Conservation (phyloP, 441 rosid species). For the Populus hybrid region DNA sequence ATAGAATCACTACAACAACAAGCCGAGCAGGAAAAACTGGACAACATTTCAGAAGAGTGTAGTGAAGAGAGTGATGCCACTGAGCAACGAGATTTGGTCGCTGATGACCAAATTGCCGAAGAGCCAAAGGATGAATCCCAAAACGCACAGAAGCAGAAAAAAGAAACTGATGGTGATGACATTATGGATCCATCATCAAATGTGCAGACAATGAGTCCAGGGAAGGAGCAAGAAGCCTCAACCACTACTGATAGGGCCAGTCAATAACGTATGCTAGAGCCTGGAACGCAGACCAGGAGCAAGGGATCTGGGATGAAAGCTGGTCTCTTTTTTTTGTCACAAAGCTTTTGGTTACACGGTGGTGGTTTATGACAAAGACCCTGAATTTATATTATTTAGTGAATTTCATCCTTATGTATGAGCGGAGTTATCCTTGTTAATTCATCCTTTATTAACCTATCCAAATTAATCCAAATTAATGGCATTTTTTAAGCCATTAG, state of each 20-base stretch:
- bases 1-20: constrained; percentile 41
- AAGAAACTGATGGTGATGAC: neutral
- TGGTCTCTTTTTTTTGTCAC: neutral
- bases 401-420: no score
- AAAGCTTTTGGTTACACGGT: neutral
- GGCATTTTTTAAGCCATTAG: no score
- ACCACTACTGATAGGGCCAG: neutral
- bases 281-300: constrained; percentile 4
- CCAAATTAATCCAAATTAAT: no score
- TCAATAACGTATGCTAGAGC: constrained; percentile 2
- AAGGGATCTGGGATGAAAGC: neutral
- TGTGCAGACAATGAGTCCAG: neutral
- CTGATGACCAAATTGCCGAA: neutral
- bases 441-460: no score
- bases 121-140: neutral
- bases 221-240: neutral
- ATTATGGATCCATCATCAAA: neutral
- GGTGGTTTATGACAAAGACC: no score
- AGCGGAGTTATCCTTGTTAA: no score
- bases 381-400: no score
- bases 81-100: constrained; percentile 10
- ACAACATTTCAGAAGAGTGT: neutral
- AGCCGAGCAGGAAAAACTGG: constrained; percentile 16
- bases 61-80: constrained; percentile 15
- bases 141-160: neutral